Percentiles rank a stretch among this genome's conserved stretches.
Evolutionary conservation across 2,329 filamentous ascomycete species (phyloP).

Genomic region (Colletotrichum tanaceti): DNA sequence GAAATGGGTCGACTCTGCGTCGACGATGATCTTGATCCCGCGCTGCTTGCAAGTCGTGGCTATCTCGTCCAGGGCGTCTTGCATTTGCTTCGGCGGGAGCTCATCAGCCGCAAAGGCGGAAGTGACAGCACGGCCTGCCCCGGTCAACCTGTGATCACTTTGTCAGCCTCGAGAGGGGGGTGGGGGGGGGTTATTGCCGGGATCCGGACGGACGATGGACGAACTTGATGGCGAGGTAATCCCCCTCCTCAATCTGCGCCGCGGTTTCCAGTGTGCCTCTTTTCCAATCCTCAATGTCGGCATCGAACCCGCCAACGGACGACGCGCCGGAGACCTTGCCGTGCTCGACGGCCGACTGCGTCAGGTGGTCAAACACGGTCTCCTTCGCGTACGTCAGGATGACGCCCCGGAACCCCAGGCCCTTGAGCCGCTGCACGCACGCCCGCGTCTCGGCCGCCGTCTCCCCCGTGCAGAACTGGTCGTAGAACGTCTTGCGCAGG

Average conservation of each 20-base stretch:
- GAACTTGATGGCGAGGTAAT: slow-evolving; percentile 54
- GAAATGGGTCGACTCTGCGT: slow-evolving; percentile 59
- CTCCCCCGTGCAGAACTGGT: slow-evolving; percentile 68
- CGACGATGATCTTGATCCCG: slow-evolving; percentile 56
- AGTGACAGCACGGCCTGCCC: slow-evolving; percentile 55
- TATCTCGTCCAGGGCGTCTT: slow-evolving; percentile 55
- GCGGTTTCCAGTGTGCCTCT: slow-evolving; percentile 49
- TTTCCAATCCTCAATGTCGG: slow-evolving; percentile 53
- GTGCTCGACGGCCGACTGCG: slow-evolving; percentile 41
- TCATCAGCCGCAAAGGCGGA: slow-evolving; percentile 51
- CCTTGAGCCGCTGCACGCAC: slow-evolving; percentile 56
- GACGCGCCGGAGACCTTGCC: slow-evolving; percentile 14
- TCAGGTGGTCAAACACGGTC: slow-evolving; percentile 54
- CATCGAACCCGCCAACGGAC: slow-evolving; percentile 36
- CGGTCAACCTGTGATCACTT: slow-evolving; percentile 50
- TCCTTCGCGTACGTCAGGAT: slow-evolving; percentile 66
- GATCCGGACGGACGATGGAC: slow-evolving; percentile 13
- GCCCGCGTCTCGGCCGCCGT: slow-evolving; percentile 58
- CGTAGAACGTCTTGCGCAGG: slow-evolving; percentile 63
- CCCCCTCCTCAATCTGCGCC: slow-evolving; percentile 49
- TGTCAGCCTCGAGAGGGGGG: slow-evolving; percentile 6
- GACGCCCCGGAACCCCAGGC: slow-evolving; percentile 65
- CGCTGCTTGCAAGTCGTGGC: slow-evolving; percentile 52
- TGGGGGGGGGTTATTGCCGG: no score
- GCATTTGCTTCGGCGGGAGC: slow-evolving; percentile 54